Evolutionary conservation across 2,329 filamentous ascomycete species (phyloP).

Genomic region (Dissoconium aciculare): DNA sequence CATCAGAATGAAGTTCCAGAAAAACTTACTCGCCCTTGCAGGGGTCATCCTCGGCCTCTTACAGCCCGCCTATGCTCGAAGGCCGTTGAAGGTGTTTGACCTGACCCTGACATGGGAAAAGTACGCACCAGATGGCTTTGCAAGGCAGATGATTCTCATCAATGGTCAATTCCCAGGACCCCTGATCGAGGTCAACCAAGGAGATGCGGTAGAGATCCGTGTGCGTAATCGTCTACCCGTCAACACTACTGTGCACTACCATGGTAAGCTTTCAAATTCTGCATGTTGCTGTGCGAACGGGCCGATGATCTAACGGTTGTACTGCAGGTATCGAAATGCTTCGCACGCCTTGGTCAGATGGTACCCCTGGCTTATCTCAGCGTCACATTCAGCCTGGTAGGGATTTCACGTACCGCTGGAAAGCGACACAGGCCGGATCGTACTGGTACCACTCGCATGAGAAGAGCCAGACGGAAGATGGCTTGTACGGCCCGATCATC

Average conservation of each 20-base stretch:
- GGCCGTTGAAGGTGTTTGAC: no score
- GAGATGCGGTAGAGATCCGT: slow-evolving; percentile 10
- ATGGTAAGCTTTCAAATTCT: no score
- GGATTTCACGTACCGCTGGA: slow-evolving; percentile 9
- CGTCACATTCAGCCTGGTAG: slow-evolving; percentile 9
- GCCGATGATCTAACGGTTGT: no score
- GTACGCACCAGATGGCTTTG: slow-evolving; percentile 9
- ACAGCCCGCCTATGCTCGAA: no score
- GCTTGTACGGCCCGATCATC: slow-evolving; percentile 42
- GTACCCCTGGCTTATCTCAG: slow-evolving; percentile 12
- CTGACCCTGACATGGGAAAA: no score
- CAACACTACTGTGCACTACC: slow-evolving; percentile 12
- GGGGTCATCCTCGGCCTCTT: no score
- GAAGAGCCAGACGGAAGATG: slow-evolving; percentile 41
- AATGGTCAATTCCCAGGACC: slow-evolving; percentile 10
- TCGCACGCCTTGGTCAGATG: slow-evolving; percentile 13
- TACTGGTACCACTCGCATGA: slow-evolving; percentile 7
- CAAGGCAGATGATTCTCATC: slow-evolving; percentile 7
- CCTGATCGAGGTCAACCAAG: slow-evolving; percentile 7
- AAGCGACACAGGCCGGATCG: slow-evolving; percentile 7
- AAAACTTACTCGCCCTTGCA: no score
- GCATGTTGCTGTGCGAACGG: no score
- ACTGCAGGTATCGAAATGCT: slow-evolving; percentile 14
- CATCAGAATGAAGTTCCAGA: no score
- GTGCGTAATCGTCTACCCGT: slow-evolving; percentile 7